phyloP scores from a whole-genome alignment of 2,329 filamentous ascomycete genomes.

The Amphichorda felina region DNA sequence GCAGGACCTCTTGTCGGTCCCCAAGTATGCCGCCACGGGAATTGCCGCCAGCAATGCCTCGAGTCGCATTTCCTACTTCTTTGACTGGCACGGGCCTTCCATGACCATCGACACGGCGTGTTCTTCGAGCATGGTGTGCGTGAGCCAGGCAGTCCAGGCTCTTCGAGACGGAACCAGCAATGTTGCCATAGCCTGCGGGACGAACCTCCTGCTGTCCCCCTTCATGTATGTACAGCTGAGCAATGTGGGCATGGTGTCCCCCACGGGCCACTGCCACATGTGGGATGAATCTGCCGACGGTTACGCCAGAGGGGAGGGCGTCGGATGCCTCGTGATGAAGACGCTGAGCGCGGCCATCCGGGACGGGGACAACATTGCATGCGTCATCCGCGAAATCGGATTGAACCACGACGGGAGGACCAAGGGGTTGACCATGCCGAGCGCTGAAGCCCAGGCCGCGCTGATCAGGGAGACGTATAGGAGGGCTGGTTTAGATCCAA shows the following conservation, averaged over 20 bases:
- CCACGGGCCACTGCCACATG: slow-evolving; percentile 19
- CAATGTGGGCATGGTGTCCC: slow-evolving; percentile 21
- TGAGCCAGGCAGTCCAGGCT: slow-evolving; percentile 13
- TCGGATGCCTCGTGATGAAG: slow-evolving; percentile 34
- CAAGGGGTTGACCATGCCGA: slow-evolving; percentile 23
- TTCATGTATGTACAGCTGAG: slow-evolving; percentile 2
- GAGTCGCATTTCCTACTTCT: slow-evolving; percentile 20
- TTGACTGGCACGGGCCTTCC: slow-evolving; percentile 21
- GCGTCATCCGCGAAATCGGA: slow-evolving; percentile 11
- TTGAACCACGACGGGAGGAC: slow-evolving; percentile 12
- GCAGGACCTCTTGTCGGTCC: neutral
- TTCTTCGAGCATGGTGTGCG: slow-evolving; percentile 19
- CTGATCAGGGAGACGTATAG: slow-evolving; percentile 17
- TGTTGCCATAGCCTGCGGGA: slow-evolving; percentile 8
- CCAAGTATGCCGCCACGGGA: slow-evolving; percentile 19
- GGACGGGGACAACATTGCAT: slow-evolving; percentile 13
- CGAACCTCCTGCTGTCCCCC: slow-evolving; percentile 7
- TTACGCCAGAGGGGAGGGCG: slow-evolving; percentile 35
- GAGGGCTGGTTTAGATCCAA: slow-evolving; percentile 8
- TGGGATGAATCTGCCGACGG: slow-evolving; percentile 30
- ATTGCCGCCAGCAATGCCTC: slow-evolving; percentile 16
- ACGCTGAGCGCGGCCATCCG: slow-evolving; percentile 26
- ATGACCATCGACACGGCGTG: slow-evolving; percentile 25
- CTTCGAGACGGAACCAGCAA: slow-evolving; percentile 16
- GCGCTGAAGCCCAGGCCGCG: slow-evolving; percentile 12